Percentiles rank a stretch among this genome's conserved stretches.
Evolutionary conservation across 805 yeast species (phyloP).

Genomic region (Wickerhamiella hasegawae): DNA sequence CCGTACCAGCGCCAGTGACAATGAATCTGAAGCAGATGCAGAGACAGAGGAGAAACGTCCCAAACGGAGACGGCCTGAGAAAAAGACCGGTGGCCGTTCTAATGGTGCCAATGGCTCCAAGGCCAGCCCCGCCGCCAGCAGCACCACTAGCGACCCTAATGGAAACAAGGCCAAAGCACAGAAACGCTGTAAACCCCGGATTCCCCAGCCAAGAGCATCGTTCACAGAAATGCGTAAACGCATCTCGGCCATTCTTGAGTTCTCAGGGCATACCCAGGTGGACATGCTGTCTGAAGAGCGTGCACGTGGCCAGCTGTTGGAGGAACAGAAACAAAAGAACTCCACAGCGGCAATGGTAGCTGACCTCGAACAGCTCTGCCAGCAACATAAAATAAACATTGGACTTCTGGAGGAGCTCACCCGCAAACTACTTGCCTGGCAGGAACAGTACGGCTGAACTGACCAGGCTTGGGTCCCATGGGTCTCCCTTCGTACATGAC

Average conservation of each 20-base stretch:
- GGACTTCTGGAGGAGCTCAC: constrained; percentile 58
- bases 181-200: constrained; percentile 35
- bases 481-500: too few species aligned
- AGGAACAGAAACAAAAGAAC: constrained; percentile 14
- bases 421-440: constrained; percentile 61
- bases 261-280: constrained; percentile 70
- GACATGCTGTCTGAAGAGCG: constrained; percentile 64
- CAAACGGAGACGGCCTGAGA: neutral
- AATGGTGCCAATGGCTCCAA: neutral
- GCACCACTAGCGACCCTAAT: neutral
- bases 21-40: neutral
- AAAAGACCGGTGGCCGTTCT: neutral
- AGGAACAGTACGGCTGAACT: constrained; percentile 32
- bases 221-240: constrained; percentile 76
- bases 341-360: constrained; percentile 6
- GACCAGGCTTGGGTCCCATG: too few species aligned
- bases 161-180: neutral
- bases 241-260: constrained; percentile 79
- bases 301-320: constrained; percentile 35
- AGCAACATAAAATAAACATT: constrained; percentile 43
- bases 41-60: neutral
- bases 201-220: constrained; percentile 61
- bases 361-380: constrained; percentile 27
- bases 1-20: neutral
- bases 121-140: neutral